Conservation (phyloP, 768 basidiomycete genomes). For the Boletus vermiculosoides region DNA sequence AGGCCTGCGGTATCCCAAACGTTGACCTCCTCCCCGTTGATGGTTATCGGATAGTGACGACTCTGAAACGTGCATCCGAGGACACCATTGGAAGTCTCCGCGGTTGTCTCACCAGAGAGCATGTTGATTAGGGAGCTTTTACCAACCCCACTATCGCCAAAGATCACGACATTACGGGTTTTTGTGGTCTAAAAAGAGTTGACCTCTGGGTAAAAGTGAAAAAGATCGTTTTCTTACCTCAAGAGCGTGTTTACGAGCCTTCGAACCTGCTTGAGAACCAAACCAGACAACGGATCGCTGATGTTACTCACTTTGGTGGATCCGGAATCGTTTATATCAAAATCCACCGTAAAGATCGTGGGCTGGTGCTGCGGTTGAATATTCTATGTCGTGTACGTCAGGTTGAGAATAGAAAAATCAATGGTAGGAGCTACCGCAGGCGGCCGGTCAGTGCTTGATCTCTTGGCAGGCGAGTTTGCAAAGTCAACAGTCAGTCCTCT, state of each 20-base stretch:
- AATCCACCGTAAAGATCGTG: slow-evolving; percentile 13
- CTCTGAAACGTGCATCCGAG: slow-evolving; percentile 39
- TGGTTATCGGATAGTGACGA: slow-evolving; percentile 19
- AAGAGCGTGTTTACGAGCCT: background rate
- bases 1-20: slow-evolving; percentile 38
- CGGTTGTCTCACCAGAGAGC: slow-evolving; percentile 31
- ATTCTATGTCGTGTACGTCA: slow-evolving; percentile 7
- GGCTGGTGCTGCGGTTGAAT: slow-evolving; percentile 2
- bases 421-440: slow-evolving; percentile 4
- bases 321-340: background rate
- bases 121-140: slow-evolving; percentile 48
- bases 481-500: background rate
- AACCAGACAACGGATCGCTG: background rate
- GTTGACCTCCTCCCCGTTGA: slow-evolving; percentile 17
- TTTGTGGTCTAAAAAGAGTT: slow-evolving; percentile 3
- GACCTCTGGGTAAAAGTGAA: background rate
- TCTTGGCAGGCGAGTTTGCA: background rate
- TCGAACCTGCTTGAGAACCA: background rate
- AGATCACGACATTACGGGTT: slow-evolving; percentile 39
- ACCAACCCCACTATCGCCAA: slow-evolving; percentile 42
- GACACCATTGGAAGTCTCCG: slow-evolving; percentile 31
- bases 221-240: slow-evolving; percentile 10
- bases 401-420: background rate
- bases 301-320: slow-evolving; percentile 8
- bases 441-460: background rate